Conservation (phyloP, 176 grass and related monocot species). For the Puya raimondii region DNA sequence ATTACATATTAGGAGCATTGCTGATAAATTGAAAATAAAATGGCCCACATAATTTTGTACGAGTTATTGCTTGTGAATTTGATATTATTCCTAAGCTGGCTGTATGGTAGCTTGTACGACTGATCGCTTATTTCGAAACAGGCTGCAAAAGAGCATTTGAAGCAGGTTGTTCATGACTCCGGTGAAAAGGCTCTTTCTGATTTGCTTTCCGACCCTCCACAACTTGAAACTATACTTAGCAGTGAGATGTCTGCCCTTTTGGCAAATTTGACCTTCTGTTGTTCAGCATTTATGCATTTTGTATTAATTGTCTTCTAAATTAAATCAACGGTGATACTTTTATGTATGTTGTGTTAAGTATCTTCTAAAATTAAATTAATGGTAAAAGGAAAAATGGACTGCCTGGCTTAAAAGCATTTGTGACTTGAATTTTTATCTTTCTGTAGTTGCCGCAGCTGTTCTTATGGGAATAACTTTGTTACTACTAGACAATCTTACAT, state of each 20-base stretch:
- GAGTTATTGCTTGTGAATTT: not conserved
- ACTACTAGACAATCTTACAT: too few species aligned
- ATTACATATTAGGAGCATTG: not conserved
- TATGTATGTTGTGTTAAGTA: too few species aligned
- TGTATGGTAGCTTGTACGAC: slow-evolving; percentile 15
- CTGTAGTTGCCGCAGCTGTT: too few species aligned
- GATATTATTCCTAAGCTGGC: not conserved
- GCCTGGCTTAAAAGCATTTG: too few species aligned
- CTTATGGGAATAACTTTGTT: too few species aligned
- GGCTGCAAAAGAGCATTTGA: slow-evolving; percentile 66
- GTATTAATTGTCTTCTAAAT: not conserved
- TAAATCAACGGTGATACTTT: not conserved
- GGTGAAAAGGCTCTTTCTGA: slow-evolving; percentile 56
- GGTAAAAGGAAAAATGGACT: too few species aligned
- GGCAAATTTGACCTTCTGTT: slow-evolving; percentile 8
- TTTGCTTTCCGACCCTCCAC: slow-evolving; percentile 68
- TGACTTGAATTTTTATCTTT: too few species aligned
- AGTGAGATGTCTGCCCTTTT: slow-evolving; percentile 43
- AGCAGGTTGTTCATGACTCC: slow-evolving; percentile 51
- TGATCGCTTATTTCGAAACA: slow-evolving; percentile 28
- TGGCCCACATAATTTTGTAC: not conserved
- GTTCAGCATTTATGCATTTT: slow-evolving; percentile 5
- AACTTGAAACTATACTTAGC: slow-evolving; percentile 66
- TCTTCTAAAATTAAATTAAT: too few species aligned
- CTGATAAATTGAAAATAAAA: not conserved